Conservation (phyloP, 371 early-diverging fungal species). For the Circinella umbellata region DNA sequence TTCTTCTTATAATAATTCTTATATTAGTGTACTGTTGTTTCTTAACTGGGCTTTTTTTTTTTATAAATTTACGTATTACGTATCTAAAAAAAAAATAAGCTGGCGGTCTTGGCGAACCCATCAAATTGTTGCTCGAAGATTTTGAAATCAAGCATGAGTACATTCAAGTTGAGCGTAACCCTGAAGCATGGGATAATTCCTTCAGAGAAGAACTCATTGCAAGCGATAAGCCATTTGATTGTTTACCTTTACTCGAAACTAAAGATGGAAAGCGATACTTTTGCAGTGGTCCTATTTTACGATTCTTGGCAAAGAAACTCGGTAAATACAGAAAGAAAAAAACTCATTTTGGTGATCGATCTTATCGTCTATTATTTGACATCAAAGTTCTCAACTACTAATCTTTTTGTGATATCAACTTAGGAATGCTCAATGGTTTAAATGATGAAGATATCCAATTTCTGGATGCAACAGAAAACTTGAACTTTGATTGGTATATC, state of each 20-base stretch:
- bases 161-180: background rate
- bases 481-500: background rate
- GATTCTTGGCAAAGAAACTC: background rate
- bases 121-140: constrained; percentile 18
- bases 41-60: no score
- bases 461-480: background rate
- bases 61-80: background rate
- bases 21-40: no score
- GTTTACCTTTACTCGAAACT: background rate
- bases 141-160: constrained; percentile 13
- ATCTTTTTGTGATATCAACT: no score
- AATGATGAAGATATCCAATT: background rate
- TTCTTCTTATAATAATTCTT: no score
- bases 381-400: no score
- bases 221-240: background rate
- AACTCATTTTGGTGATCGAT: background rate
- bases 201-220: background rate
- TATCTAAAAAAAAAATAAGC: background rate
- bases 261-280: background rate
- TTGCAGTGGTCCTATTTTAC: background rate
- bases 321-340: background rate
- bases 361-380: no score
- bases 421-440: background rate
- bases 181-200: background rate
- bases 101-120: constrained; percentile 8